Base-by-base conservation (phyloP, 192 early-diverging fungal genomes). In the Backusella tarrabulga region DNA sequence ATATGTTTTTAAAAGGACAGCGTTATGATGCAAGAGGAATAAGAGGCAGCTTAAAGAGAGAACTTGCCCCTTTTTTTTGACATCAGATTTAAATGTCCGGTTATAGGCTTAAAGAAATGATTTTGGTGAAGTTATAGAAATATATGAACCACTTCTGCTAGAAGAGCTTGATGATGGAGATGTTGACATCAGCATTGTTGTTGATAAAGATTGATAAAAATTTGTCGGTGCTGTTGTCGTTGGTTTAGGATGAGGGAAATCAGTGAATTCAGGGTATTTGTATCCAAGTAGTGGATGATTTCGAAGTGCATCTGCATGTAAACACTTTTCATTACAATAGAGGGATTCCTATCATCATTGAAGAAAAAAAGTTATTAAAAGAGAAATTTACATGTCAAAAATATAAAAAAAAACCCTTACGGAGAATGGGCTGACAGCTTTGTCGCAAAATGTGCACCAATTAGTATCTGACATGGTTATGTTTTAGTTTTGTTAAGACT, bases 401-500 rank as follows among this genome's bases (percentile, higher is more conserved):
- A 72, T 46, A 34, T 1, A 68, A 50, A 66, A 23, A 35, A 29
- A 26, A 15, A 44, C 3, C 44, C 38, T 77, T 82, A 82, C 80
- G 50, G 74, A 78, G 52, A 72, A 78, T 21, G 76, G 76, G 38
- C 52, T 34, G 60, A 82, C 77, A 34, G 80, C 80, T 41, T 70
- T 82, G 41, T 82, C 80, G 40, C 80, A 82, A 4, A 42, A 67
- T 38, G 74, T 73, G 73, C 80, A 82, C 80, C 80, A 82, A 41
- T 82, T 77, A 6, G 78, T 34, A 69, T 82, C 77, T 32, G 73
- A 69, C 80, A 82, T 82, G 15, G 15, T 50, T 50, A 7, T 50
- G n/a, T 44, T 35, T 70, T 75, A 44, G 42, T 34, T 21, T 14
- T 63, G n/a, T 44, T 14, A 19, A 15, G 14, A 26, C 34, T 77